phyloP scores from a whole-genome alignment of 2,329 filamentous ascomycete genomes.

The Fusarium sp. region DNA sequence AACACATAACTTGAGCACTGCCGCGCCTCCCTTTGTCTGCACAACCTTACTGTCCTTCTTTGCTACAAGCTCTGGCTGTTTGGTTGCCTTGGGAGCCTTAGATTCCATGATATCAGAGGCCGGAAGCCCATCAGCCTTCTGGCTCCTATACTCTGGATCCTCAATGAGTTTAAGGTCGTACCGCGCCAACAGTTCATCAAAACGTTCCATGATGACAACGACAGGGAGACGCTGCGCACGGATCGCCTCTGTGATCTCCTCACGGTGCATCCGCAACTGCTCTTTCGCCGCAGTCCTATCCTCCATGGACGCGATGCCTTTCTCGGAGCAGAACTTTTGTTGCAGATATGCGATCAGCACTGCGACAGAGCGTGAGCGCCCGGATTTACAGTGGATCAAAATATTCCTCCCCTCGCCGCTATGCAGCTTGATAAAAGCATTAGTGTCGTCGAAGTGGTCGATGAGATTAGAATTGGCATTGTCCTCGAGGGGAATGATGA shows the following conservation, averaged over 20 bases:
- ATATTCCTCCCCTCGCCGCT: background rate
- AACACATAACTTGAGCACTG: constrained; percentile 1
- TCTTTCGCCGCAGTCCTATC: background rate
- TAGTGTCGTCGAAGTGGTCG: background rate
- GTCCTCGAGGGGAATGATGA: background rate
- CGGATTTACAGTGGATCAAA: background rate
- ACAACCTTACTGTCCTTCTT: background rate
- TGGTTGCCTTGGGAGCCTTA: rapidly evolving
- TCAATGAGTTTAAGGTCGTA: background rate
- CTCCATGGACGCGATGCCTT: rapidly evolving
- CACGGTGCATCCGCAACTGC: background rate
- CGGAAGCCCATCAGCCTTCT: rapidly evolving
- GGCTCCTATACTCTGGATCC: background rate
- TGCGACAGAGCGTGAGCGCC: background rate
- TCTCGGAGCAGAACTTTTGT: background rate
- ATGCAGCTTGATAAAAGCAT: background rate
- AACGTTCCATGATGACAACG: background rate
- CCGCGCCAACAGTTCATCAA: background rate
- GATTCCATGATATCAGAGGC: rapidly evolving
- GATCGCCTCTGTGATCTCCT: background rate
- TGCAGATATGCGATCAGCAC: background rate
- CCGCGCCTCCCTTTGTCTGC: background rate
- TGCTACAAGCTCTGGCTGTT: background rate
- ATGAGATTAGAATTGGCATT: background rate
- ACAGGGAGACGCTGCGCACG: background rate